phyloP scores from a whole-genome alignment of 441 rosid species.

The Gossypium schwendimanii region DNA sequence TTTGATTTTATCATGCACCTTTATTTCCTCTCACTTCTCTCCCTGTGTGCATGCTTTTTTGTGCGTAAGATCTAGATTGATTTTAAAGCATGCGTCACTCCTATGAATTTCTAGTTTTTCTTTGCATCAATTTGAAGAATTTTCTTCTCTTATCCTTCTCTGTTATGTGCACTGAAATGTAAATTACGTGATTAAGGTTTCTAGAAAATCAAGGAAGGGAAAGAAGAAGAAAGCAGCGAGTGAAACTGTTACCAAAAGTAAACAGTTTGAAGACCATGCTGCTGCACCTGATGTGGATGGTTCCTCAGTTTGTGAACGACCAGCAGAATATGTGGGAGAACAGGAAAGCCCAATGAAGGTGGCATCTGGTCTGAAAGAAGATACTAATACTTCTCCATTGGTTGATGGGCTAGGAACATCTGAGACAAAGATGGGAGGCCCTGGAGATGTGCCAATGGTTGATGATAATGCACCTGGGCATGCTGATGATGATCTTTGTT shows the following conservation, averaged over 20 bases:
- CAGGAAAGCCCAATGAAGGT: conserved; percentile 30
- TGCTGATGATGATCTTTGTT: conserved; percentile 35
- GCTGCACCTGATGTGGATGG: conserved; percentile 29
- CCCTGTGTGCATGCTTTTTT: not conserved
- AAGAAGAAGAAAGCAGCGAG: conserved; percentile 44
- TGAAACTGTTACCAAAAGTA: conserved; percentile 36
- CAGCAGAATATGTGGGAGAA: conserved; percentile 20
- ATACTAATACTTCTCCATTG: conserved; percentile 10
- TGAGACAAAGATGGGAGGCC: conserved; percentile 27
- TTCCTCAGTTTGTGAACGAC: conserved; percentile 27
- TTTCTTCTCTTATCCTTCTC: not conserved
- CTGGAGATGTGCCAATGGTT: conserved; percentile 25
- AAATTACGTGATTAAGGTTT: conserved; percentile 54
- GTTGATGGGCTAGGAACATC: conserved; percentile 35
- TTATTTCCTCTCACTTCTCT: not conserved
- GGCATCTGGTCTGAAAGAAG: conserved; percentile 32
- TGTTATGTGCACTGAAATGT: conserved; percentile 12
- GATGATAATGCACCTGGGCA: conserved; percentile 29
- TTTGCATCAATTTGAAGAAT: not conserved
- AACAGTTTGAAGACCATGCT: conserved; percentile 31
- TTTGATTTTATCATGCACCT: not conserved
- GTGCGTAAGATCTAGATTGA: not conserved
- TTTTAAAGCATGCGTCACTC: not conserved
- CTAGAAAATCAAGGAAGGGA: conserved; percentile 67
- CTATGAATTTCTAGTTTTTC: not conserved